Percentiles rank a stretch among this genome's conserved stretches.
phyloP scores from a whole-genome alignment of 768 basidiomycete species.

The Suillus spraguei region DNA sequence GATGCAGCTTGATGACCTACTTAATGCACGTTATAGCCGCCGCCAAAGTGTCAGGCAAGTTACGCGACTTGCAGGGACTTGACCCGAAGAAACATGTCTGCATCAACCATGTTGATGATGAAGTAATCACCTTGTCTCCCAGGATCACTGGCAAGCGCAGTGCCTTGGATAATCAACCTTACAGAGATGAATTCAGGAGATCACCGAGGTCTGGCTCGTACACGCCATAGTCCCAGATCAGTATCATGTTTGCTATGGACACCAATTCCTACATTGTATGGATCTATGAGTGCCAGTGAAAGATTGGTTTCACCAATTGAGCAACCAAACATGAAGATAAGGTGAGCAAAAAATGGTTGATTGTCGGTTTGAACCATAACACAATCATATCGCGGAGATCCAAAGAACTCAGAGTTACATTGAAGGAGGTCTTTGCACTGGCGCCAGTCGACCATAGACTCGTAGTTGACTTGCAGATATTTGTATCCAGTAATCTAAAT shows the following conservation, averaged over 20 bases:
- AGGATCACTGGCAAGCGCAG: slow-evolving; percentile 16
- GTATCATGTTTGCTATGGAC: slow-evolving; percentile 20
- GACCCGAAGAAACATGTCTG: slow-evolving; percentile 28
- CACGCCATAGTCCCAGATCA: slow-evolving; percentile 23
- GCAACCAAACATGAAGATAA: slow-evolving; percentile 24
- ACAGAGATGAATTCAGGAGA: slow-evolving; percentile 27
- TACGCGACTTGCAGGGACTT: background rate
- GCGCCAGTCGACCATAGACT: slow-evolving; percentile 32
- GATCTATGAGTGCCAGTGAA: slow-evolving; percentile 19
- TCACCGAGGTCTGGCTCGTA: slow-evolving; percentile 15
- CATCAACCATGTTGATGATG: slow-evolving; percentile 31
- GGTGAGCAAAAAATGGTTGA: slow-evolving; percentile 21
- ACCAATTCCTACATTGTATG: slow-evolving; percentile 19
- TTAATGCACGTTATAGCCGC: background rate
- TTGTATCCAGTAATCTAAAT: slow-evolving; percentile 28
- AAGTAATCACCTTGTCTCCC: slow-evolving; percentile 21
- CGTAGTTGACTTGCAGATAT: slow-evolving; percentile 30
- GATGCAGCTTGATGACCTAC: background rate
- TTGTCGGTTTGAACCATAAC: slow-evolving; percentile 27
- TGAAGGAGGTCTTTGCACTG: slow-evolving; percentile 29
- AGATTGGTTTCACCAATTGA: slow-evolving; percentile 8
- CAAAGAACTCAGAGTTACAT: slow-evolving; percentile 33
- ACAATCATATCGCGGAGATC: slow-evolving; percentile 29
- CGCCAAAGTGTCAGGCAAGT: background rate
- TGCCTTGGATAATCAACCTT: slow-evolving; percentile 34